Evolutionary conservation across 768 basidiomycete species (phyloP), one percentile per base, ranked within the genome.

Genomic region (Dictyophora rubrovolvata): DNA sequence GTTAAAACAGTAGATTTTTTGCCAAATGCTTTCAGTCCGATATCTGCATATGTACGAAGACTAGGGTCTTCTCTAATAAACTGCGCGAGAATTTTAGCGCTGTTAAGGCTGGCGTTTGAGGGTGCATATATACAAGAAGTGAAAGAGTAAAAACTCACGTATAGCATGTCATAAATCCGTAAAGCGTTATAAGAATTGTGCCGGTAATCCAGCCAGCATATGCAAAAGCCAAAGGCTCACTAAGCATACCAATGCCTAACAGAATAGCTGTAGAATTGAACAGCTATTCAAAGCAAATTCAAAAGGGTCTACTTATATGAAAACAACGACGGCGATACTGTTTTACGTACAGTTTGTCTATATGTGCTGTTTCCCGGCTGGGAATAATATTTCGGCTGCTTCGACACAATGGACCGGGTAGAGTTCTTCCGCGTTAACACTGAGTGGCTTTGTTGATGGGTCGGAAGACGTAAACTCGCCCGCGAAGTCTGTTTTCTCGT

Each of bases 141-240:
- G 18, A 22, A 35, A 37, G n/a, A 59, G 48, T 28, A 22, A 20
- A 61, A 21, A 23, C 42, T 49, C 66, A 93, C 91, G 91, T 93
- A 70, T 96, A 90, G 67, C 91, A 95, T 8, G 92, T 86, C 17
- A 94, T 70, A 60, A 79, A 77, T 0, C 87, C 91, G 65, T 92
- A 93, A 55, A 81, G 79, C 11, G 89, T 67, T 59, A 95, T 81
- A 16, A 97, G 74, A 22, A 79, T 7, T 0, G 84, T 85, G 0
- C 95, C 94, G 37, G 78, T 74, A 17, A 86, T 72, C 94, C 94
- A 97, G 2, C 94, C 95, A 1, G 91, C 82, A 65, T 90, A 91
- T 0, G 93, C 83, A 65, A 96, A 95, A 0, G 94, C 94, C 22
- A 96, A 76, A 0, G 93, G 91, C 67, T 91, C 85, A 12, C 90